These are phyloP conservation scores for Moesziomyces aphidis DNA, from an alignment of 1,284 basidiomycete genomes.

Conservation along the genomic window DNA sequence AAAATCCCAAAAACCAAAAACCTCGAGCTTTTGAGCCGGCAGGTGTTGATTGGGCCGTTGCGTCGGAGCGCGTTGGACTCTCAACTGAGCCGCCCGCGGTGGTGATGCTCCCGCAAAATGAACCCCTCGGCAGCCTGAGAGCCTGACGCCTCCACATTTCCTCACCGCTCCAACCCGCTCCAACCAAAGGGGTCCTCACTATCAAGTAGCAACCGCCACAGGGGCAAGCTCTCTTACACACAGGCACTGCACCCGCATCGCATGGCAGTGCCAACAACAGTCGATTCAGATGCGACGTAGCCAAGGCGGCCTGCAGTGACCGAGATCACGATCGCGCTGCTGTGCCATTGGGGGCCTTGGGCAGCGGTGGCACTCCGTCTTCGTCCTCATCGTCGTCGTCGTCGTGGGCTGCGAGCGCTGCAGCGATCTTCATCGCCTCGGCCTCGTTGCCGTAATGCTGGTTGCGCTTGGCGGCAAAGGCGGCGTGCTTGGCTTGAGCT, in stretches of 20 bases:
- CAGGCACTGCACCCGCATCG: no score
- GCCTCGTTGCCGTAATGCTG: slow-evolving; percentile 67
- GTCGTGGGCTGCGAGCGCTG: slow-evolving; percentile 53
- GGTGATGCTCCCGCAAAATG: background rate
- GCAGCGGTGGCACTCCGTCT: slow-evolving; percentile 26
- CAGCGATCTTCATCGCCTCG: slow-evolving; percentile 63
- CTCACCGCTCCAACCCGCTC: no score
- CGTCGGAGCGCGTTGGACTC: no score
- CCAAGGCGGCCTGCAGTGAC: background rate
- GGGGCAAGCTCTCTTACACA: background rate
- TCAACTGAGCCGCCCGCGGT: background rate
- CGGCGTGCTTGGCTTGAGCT: slow-evolving; percentile 60
- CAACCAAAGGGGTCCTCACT: no score
- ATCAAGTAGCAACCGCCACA: no score
- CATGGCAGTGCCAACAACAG: background rate
- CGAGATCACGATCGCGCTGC: slow-evolving; percentile 10
- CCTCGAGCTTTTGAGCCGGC: background rate
- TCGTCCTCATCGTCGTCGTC: slow-evolving; percentile 63
- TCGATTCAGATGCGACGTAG: background rate
- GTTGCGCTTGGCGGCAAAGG: slow-evolving; percentile 63
- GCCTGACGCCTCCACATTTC: background rate
- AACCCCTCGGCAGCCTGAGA: background rate
- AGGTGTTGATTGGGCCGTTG: background rate
- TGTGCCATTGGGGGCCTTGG: slow-evolving; percentile 26
- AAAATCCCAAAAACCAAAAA: background rate